Conservation (phyloP, 495 filamentous ascomycete species). For the Neurospora sp. region DNA sequence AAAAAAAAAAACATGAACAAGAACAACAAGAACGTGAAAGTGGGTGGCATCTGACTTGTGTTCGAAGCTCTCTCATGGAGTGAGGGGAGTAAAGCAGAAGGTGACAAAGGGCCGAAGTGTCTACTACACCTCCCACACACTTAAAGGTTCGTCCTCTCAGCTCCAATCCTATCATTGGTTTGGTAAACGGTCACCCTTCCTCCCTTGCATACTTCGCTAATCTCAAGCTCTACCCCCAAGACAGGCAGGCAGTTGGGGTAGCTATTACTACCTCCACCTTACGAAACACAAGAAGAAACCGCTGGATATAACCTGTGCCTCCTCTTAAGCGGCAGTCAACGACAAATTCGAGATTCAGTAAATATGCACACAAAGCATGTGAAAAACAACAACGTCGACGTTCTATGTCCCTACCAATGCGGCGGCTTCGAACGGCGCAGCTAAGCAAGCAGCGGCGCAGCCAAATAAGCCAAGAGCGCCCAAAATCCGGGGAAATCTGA, state of each 20-base stretch:
- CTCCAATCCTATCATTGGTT: neutral
- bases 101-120: neutral
- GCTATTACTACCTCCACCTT: neutral
- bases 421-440: neutral
- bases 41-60: neutral
- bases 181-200: no score
- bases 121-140: neutral
- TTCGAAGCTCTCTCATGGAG: neutral
- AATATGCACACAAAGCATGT: neutral
- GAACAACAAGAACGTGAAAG: no score
- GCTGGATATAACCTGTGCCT: neutral
- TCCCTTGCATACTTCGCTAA: neutral
- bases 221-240: neutral
- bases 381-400: neutral
- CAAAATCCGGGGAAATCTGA: neutral
- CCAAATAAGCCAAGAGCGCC: neutral
- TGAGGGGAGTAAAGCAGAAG: neutral
- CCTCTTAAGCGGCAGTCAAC: neutral
- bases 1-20: no score
- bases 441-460: neutral
- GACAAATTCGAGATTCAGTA: neutral
- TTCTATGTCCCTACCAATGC: neutral
- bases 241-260: neutral
- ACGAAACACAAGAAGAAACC: neutral
- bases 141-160: neutral